A percentile compares a stretch with the other conserved stretches of the same genome.
phyloP scores from a whole-genome alignment of 176 grass and related monocot genomes.

The Zea mays region Zm-B73-REFERENCE-NAM-5.0 NC_050102.1:147051501-147052000 shows the following conservation, averaged over 20 bases:
- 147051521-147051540: constrained; percentile 71
- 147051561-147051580: constrained; percentile 73
- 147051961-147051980: constrained; percentile 45
- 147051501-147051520: constrained; percentile 39
- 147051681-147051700: background rate
- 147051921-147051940: constrained; percentile 77
- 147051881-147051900: constrained; percentile 71
- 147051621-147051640: constrained; percentile 89
- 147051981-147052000: background rate
- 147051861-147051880: constrained; percentile 75
- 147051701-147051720: background rate
- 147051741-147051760: background rate
- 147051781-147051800: background rate
- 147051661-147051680: background rate
- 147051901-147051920: constrained; percentile 81
- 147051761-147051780: background rate
- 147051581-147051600: constrained; percentile 83
- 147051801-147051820: constrained; percentile 43
- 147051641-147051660: constrained; percentile 76
- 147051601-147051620: constrained; percentile 97
- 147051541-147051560: constrained; percentile 69
- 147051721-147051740: background rate
- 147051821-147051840: constrained; percentile 69
- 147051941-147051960: constrained; percentile 80
- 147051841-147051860: constrained; percentile 76